Base-by-base conservation (phyloP, 495 filamentous ascomycete species). In the Hypoxylon fuscum region DNA sequence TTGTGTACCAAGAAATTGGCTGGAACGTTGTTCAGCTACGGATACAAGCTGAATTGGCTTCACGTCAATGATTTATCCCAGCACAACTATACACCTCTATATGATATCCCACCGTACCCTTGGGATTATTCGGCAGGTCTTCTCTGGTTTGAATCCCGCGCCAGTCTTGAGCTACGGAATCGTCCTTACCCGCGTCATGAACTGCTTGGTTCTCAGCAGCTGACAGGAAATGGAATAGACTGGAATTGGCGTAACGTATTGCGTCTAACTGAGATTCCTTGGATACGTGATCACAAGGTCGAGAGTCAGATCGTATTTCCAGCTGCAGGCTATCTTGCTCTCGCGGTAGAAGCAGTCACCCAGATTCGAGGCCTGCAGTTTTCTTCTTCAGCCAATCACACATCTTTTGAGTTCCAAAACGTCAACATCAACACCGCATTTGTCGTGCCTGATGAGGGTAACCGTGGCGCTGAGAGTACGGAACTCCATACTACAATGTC, bases 271-370 rank as follows among this genome's bases (percentile, higher is more conserved):
- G 66, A 71, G 20, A 45, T 74, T 0, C 75, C 76, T 0, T 87
- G 82, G 83, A 27, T 85, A 0, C 38, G 59, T 1, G 81, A 81
- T 35, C 83, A 86, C 66, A 66, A 52, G 23, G 6, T 79, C 1
- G 72, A 74, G 15, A 23, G 29, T 1, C 66, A 74, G 14, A 51
- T 73, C 5, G 68, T 90, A 0, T 83, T 86, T 40, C 86, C 87
- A 5, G 84, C 75, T 7, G 74, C 84, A 2, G 81, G 73, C 0
- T 87, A 84, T 50, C 55, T 83, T 2, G 70, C 73, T 5, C 78
- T 82, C 58, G 83, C 79, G 0, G 52, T 83, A 0, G 85, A 89
- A 48, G 77, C 78, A 0, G 59, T 77, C 0, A 42, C 69, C 0
- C 81, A 84, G 48, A 14, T 77, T n/a, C n/a, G n/a, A n/a, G n/a